Conservation (phyloP, 2,329 filamentous ascomycete genomes). For the Colletotrichum cordylinicola region DNA sequence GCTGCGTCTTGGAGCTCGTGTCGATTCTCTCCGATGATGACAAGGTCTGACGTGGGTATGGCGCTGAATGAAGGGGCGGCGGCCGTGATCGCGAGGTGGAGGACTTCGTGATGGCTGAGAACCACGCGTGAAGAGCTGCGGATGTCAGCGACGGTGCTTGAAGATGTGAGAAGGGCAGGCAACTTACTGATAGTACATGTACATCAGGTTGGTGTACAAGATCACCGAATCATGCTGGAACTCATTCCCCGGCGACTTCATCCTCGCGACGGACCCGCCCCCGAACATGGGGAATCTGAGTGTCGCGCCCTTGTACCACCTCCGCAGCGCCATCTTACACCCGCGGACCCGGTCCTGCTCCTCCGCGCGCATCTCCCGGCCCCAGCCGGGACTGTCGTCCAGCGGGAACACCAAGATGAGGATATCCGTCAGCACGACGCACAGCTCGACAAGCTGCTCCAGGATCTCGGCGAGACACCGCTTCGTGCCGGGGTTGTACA, state of each 20-base stretch:
- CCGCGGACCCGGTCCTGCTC: constrained; percentile 36
- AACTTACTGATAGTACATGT: constrained; percentile 57
- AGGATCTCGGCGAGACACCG: constrained; percentile 47
- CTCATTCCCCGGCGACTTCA: constrained; percentile 30
- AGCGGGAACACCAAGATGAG: constrained; percentile 50
- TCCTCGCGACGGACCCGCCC: constrained; percentile 32
- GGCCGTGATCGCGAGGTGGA: constrained; percentile 47
- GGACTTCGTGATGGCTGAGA: constrained; percentile 51
- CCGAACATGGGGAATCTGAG: constrained; percentile 44
- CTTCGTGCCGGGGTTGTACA: constrained; percentile 53
- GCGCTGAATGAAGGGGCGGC: constrained; percentile 37
- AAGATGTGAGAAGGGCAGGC: accelerated
- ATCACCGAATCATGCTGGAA: constrained; percentile 47
- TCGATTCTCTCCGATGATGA: constrained; percentile 43
- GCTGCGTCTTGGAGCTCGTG: constrained; percentile 51
- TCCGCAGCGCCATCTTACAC: constrained; percentile 40
- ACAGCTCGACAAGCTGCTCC: constrained; percentile 50
- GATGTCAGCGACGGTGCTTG: not conserved
- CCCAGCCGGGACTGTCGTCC: constrained; percentile 46
- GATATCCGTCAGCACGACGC: constrained; percentile 51
- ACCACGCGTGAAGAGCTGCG: constrained; percentile 46
- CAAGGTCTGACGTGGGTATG: constrained; percentile 34
- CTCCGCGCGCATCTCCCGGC: constrained; percentile 35
- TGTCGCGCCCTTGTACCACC: constrained; percentile 46
- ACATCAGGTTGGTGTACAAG: constrained; percentile 52